phyloP scores from a whole-genome alignment of 2,329 filamentous ascomycete species.

The Epichloe aotearoae region DNA sequence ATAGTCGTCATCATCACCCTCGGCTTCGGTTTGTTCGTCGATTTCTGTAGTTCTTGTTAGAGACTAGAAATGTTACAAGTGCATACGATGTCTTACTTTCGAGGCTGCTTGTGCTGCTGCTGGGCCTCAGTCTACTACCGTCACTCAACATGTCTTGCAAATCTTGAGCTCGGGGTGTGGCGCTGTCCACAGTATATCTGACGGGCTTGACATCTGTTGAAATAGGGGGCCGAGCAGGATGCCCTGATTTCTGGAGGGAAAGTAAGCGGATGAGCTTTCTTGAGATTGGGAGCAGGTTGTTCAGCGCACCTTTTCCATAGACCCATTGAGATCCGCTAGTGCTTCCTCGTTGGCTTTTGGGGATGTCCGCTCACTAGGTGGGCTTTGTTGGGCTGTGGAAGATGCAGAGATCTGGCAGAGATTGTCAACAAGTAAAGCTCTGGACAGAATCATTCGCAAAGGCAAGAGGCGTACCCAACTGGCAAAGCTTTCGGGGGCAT shows the following conservation, averaged over 20 bases:
- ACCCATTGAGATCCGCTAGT: conserved; percentile 12
- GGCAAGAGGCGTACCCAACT: conserved; percentile 50
- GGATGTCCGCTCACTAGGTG: conserved; percentile 22
- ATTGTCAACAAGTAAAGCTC: background rate
- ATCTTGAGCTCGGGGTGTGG: conserved; percentile 75
- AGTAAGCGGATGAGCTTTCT: background rate
- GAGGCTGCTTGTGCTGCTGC: conserved; percentile 60
- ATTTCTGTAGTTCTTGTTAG: conserved; percentile 31
- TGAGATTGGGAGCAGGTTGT: background rate
- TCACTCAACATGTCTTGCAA: conserved; percentile 56
- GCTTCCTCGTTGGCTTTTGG: conserved; percentile 25
- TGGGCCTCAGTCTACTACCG: conserved; percentile 44
- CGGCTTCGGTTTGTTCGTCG: conserved; percentile 37
- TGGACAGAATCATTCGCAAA: no score
- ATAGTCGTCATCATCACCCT: conserved; percentile 38
- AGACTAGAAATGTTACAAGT: background rate
- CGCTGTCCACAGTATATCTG: conserved; percentile 51
- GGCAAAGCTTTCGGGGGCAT: conserved; percentile 72
- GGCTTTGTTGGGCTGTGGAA: conserved; percentile 20
- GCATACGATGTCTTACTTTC: conserved; percentile 46
- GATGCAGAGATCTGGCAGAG: conserved; percentile 28
- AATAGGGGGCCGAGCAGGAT: conserved; percentile 53
- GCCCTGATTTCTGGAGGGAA: conserved; percentile 6
- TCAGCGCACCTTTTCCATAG: conserved; percentile 13
- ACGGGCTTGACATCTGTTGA: conserved; percentile 59